Conservation (phyloP, 108 stramenopile genomes). For the Epithemia pelagica region DNA sequence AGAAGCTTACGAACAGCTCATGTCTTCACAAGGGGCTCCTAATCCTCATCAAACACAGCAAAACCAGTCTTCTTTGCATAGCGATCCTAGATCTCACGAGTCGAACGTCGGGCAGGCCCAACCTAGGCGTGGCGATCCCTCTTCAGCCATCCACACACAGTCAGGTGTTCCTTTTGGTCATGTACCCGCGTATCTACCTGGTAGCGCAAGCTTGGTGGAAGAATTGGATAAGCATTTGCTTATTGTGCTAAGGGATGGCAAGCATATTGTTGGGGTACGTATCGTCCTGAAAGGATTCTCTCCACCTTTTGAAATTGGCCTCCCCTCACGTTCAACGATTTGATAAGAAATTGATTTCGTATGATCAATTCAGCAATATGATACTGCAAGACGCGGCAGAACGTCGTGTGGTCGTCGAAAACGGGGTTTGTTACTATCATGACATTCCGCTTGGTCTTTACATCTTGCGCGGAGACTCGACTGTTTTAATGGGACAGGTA, state of each 20-base stretch:
- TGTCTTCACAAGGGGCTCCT: no score
- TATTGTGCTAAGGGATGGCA: constrained; percentile 88
- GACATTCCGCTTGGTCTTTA: constrained; percentile 86
- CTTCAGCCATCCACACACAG: neutral
- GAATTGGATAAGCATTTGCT: constrained; percentile 85
- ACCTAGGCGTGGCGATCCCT: neutral
- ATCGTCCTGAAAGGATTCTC: no score
- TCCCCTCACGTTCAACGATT: no score
- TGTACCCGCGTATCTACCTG: constrained; percentile 88
- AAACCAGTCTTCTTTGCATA: constrained; percentile 33
- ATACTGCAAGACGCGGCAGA: constrained; percentile 89
- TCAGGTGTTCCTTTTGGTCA: constrained; percentile 68
- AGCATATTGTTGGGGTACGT: constrained; percentile 86
- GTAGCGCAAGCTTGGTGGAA: constrained; percentile 87
- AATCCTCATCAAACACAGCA: no score
- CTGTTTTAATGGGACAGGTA: constrained; percentile 84
- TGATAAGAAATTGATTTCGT: constrained; percentile 28
- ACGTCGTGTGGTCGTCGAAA: constrained; percentile 48
- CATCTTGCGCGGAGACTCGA: constrained; percentile 83
- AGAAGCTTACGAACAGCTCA: no score
- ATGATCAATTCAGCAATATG: constrained; percentile 94
- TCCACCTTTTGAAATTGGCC: neutral
- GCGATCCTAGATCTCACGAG: neutral
- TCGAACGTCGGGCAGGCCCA: neutral
- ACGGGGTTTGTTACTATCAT: constrained; percentile 51